phyloP scores from a whole-genome alignment of 2,329 filamentous ascomycete species.

The Fusarium hostae region DNA sequence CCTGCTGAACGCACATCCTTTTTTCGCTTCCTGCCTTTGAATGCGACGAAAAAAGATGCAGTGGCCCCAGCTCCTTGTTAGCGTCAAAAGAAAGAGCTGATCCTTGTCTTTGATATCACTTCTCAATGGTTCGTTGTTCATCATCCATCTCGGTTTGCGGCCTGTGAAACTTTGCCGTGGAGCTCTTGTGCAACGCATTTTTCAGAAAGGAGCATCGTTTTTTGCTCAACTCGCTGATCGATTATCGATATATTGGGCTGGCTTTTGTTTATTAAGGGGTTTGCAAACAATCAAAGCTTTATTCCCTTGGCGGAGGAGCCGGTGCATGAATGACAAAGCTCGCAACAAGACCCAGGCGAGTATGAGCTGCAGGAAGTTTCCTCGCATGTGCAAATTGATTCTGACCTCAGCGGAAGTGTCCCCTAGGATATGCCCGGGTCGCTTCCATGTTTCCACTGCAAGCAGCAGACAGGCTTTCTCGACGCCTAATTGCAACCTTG shows the following conservation, averaged over 20 bases:
- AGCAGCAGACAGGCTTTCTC: neutral
- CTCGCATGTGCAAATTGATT: neutral
- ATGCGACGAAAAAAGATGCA: constrained; percentile 33
- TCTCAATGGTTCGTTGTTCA: constrained; percentile 18
- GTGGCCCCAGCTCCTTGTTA: constrained; percentile 35
- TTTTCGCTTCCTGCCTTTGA: constrained; percentile 10
- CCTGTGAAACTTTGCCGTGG: constrained; percentile 40
- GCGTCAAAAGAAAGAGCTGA: constrained; percentile 15
- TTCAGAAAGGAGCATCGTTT: constrained; percentile 1
- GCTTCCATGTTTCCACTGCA: constrained; percentile 24
- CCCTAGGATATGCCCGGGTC: constrained; percentile 18
- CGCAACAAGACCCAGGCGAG: neutral
- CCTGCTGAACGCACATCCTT: neutral
- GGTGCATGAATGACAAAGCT: neutral
- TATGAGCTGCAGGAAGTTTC: constrained; percentile 6
- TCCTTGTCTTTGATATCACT: constrained; percentile 19
- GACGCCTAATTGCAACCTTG: constrained; percentile 1
- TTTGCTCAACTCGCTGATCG: constrained; percentile 4
- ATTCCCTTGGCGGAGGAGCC: neutral
- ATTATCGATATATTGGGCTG: neutral
- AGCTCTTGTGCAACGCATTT: constrained; percentile 10
- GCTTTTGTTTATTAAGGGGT: neutral
- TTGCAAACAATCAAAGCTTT: neutral
- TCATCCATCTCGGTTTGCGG: constrained; percentile 28
- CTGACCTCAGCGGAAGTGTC: constrained; percentile 15